Evolutionary conservation across 176 grass and related monocot genomes (phyloP), one percentile per base, ranked within the genome.

Genomic region (Ananas comosus): DNA sequence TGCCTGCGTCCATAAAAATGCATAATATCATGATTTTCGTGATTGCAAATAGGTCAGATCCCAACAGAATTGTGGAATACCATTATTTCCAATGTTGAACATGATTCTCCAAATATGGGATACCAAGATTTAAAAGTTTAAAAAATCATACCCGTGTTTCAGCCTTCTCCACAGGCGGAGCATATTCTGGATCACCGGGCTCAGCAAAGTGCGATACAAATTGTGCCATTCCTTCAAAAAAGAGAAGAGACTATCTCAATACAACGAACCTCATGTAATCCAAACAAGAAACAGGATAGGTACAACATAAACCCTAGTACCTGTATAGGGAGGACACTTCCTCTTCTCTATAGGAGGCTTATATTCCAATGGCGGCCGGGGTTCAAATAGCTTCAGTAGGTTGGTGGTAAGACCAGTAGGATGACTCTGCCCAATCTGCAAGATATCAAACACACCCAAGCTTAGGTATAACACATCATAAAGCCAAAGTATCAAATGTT

Each of bases 351-450:
- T 28, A 12, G 88, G 88, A 23, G 92, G 78, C 67, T 91, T 96
- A 79, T 84, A 78, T 64, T 91, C 88, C 48, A 96, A 73, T 19
- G 88, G 88, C 10, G 80, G 78, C 21, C 92, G 85, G 9, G 92
- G 80, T 80, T 96, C 85, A 64, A 96, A 96, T 72, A 96, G 85
- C 92, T 88, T 96, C 66, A 96, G 69, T 17, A 96, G 85, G 75
- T 96, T 96, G 51, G 88, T 13, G 17, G 92, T 96, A 61, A 96
- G 88, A 29, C 88, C 88, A 21, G 92, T 96, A 47, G 88, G 81
- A 85, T 96, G 88, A 64, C 79, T 83, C 78, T 91, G 88, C 23
- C 92, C 92, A 68, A 96, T 96, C 92, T 96, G 85, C 42, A 72
- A 79, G 24, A 65, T 12, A 24, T 73, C 13, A 50, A 24, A 27